phyloP scores from a whole-genome alignment of 1,139 yeast genomes.

The Suhomyces yuchorum region DNA sequence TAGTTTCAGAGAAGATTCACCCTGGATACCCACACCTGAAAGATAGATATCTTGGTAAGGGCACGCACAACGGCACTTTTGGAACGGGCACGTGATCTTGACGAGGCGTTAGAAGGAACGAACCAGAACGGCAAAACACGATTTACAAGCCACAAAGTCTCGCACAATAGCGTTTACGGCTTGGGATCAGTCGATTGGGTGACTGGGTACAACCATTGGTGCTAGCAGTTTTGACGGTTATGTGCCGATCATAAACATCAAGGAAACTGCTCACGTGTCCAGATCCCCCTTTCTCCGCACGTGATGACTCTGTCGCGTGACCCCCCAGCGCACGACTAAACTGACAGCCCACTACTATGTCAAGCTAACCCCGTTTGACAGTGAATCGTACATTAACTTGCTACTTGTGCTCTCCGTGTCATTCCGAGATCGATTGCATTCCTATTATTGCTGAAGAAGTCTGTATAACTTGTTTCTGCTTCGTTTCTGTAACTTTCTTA shows the following conservation, averaged over 20 bases:
- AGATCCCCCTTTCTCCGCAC: not conserved
- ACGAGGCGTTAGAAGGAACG: not conserved
- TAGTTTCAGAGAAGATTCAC: not conserved
- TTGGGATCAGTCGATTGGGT: not conserved
- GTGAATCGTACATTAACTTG: not conserved
- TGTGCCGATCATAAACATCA: too few relatives aligned
- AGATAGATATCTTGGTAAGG: not conserved
- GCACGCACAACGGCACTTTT: slow-evolving; percentile 1
- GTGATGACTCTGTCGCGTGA: slow-evolving; percentile 5
- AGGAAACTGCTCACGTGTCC: not conserved
- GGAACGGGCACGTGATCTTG: not conserved
- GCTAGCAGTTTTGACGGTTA: too few relatives aligned
- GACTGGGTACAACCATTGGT: too few relatives aligned
- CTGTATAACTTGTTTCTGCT: not conserved
- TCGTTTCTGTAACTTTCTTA: not conserved
- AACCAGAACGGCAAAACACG: not conserved
- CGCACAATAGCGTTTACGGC: not conserved
- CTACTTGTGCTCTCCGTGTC: not conserved
- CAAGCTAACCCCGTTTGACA: slow-evolving; percentile 1
- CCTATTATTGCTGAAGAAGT: not conserved
- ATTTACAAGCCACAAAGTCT: not conserved
- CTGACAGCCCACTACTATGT: not conserved
- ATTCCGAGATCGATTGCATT: not conserved
- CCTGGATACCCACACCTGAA: not conserved
- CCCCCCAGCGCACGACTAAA: not conserved